These are phyloP conservation scores for Halophytophthora polymorphica DNA, from an alignment of 352 stramenopile species.

Conservation along the genomic window DNA sequence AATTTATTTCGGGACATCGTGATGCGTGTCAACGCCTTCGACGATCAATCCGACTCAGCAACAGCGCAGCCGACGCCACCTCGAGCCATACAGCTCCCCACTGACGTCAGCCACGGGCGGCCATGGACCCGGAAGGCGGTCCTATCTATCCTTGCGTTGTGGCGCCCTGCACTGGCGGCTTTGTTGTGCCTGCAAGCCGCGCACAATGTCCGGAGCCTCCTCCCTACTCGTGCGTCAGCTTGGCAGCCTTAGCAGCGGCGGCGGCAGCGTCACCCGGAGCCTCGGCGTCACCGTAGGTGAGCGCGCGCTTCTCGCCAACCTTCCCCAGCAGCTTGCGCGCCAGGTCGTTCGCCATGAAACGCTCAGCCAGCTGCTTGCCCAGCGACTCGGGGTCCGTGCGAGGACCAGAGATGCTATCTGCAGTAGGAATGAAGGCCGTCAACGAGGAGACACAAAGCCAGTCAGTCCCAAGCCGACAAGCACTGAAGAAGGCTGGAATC, in stretches of 20 bases:
- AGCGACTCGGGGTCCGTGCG: conserved; percentile 57
- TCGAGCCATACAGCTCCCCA: too few species aligned
- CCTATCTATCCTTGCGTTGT: too few species aligned
- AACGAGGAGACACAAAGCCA: too few species aligned
- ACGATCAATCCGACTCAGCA: too few species aligned
- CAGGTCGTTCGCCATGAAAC: conserved; percentile 54
- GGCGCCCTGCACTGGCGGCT: neutral
- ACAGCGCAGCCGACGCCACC: too few species aligned
- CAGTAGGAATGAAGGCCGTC: conserved; percentile 2
- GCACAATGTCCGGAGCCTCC: too few species aligned
- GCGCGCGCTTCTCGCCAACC: conserved; percentile 59
- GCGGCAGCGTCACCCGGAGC: conserved; percentile 68
- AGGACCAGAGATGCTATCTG: conserved; percentile 50
- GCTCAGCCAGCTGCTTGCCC: conserved; percentile 56
- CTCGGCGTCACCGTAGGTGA: conserved; percentile 74
- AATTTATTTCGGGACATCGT: too few species aligned
- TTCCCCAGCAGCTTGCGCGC: conserved; percentile 60
- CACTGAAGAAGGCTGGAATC: neutral
- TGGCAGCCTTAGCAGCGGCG: conserved; percentile 29
- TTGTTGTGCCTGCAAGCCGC: too few species aligned
- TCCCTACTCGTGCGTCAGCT: conserved; percentile 25
- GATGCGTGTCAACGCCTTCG: neutral
- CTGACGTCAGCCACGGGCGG: too few species aligned
- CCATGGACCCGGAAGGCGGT: too few species aligned
- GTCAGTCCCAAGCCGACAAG: neutral